These are phyloP conservation scores for Pterocarpus macrocarpus DNA, from an alignment of 306 rosid genomes.

Conservation along the genomic window DNA sequence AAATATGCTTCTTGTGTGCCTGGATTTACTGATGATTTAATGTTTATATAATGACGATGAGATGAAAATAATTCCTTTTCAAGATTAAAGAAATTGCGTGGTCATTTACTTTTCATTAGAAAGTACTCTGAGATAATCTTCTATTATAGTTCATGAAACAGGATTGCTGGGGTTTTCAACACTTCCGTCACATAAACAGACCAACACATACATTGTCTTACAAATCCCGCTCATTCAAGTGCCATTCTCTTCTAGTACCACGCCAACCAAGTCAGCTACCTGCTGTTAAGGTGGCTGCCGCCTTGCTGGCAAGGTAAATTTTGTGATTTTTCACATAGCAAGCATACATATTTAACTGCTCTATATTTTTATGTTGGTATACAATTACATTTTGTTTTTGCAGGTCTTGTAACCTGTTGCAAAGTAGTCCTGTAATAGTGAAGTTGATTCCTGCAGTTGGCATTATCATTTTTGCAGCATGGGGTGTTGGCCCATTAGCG, in stretches of 20 bases:
- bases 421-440: constrained; percentile 66
- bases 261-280: constrained; percentile 58
- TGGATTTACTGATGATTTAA: constrained; percentile 37
- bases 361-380: constrained; percentile 9
- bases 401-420: constrained; percentile 74
- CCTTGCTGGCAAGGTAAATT: constrained; percentile 70
- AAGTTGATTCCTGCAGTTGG: constrained; percentile 80
- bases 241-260: constrained; percentile 66
- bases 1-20: constrained; percentile 10
- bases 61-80: constrained; percentile 14
- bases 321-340: constrained; percentile 28
- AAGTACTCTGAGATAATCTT: constrained; percentile 39
- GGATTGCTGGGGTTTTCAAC: constrained; percentile 53
- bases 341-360: constrained; percentile 31
- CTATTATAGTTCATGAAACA: constrained; percentile 62
- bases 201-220: constrained; percentile 56
- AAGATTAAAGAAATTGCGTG: constrained; percentile 33
- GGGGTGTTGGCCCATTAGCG: constrained; percentile 87
- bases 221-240: constrained; percentile 67
- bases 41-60: constrained; percentile 33
- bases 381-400: constrained; percentile 38
- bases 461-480: constrained; percentile 71
- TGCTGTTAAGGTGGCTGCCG: constrained; percentile 58
- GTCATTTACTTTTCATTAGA: constrained; percentile 42
- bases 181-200: constrained; percentile 53